Evolutionary conservation across 441 rosid species (phyloP).

Genomic region (Jatropha podagrica): DNA sequence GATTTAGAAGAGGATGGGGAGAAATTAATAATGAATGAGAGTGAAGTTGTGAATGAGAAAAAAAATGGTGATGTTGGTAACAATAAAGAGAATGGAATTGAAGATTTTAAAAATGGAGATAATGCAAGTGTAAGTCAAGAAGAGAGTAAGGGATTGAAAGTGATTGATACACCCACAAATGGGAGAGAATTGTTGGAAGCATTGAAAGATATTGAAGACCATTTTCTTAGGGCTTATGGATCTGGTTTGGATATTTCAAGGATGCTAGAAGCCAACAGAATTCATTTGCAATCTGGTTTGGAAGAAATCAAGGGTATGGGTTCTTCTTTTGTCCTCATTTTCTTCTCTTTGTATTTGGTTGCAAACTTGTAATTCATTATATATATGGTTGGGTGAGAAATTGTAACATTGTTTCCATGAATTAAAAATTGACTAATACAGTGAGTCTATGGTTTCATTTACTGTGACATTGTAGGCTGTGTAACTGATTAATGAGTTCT

Average conservation of each 20-base stretch:
- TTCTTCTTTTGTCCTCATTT: too few species aligned
- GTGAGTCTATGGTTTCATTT: not conserved
- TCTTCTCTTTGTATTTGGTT: too few species aligned
- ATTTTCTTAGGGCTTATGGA: slow-evolving; percentile 51
- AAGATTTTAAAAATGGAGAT: slow-evolving; percentile 21
- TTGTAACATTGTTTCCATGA: not conserved
- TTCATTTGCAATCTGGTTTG: slow-evolving; percentile 42
- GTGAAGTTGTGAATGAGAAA: slow-evolving; percentile 22
- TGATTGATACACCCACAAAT: slow-evolving; percentile 33
- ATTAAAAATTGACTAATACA: not conserved
- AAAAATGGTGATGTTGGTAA: slow-evolving; percentile 17
- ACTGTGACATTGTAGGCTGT: not conserved
- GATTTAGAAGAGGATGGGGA: slow-evolving; percentile 51
- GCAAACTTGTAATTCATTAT: not conserved
- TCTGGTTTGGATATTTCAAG: slow-evolving; percentile 59
- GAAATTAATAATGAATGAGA: slow-evolving; percentile 19
- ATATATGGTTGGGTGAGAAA: not conserved
- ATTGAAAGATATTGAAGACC: slow-evolving; percentile 49
- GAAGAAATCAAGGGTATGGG: slow-evolving; percentile 49
- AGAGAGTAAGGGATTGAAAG: slow-evolving; percentile 29
- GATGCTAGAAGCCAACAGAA: slow-evolving; percentile 54
- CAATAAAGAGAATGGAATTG: slow-evolving; percentile 20
- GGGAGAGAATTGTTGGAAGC: slow-evolving; percentile 58
- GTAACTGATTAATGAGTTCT: not conserved
- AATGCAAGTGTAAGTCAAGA: slow-evolving; percentile 16